phyloP scores from a whole-genome alignment of 2,329 filamentous ascomycete genomes.

The Thielaviopsis euricoi region DNA sequence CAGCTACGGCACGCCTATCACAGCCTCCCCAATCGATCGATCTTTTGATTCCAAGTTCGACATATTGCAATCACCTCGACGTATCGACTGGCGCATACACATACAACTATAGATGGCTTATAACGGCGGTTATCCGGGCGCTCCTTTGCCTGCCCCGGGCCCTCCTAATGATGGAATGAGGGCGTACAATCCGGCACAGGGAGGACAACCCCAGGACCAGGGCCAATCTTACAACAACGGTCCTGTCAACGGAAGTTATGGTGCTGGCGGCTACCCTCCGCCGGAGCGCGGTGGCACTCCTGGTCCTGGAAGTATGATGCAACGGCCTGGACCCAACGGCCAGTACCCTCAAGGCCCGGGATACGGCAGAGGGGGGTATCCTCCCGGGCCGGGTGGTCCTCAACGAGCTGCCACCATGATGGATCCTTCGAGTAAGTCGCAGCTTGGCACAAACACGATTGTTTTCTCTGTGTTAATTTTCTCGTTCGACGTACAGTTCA shows the following conservation, averaged over 20 bases:
- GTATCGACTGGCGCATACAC: neutral
- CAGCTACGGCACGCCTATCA: too few species aligned
- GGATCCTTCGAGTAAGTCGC: slow-evolving; percentile 1
- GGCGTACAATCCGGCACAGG: neutral
- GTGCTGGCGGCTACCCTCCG: slow-evolving; percentile 25
- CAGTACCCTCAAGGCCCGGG: slow-evolving; percentile 21
- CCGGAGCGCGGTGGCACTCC: slow-evolving; percentile 29
- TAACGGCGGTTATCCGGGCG: slow-evolving; percentile 8
- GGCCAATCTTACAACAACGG: slow-evolving; percentile 31
- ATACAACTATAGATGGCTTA: slow-evolving; percentile 3
- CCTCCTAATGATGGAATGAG: neutral
- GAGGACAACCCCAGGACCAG: slow-evolving; percentile 21
- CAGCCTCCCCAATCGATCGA: too few species aligned
- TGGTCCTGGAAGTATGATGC: slow-evolving; percentile 19
- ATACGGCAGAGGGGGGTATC: slow-evolving; percentile 5
- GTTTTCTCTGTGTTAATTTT: neutral
- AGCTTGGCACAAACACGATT: neutral
- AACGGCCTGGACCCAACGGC: slow-evolving; percentile 24
- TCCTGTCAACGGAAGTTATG: slow-evolving; percentile 29
- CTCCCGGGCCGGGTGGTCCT: slow-evolving; percentile 1
- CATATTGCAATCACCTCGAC: neutral
- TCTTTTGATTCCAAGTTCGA: too few species aligned
- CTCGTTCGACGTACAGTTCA: neutral
- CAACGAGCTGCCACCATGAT: slow-evolving; percentile 1
- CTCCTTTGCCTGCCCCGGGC: slow-evolving; percentile 1